Evolutionary conservation across 306 rosid genomes (phyloP).

Genomic region (Sechiopsis laciniata): DNA sequence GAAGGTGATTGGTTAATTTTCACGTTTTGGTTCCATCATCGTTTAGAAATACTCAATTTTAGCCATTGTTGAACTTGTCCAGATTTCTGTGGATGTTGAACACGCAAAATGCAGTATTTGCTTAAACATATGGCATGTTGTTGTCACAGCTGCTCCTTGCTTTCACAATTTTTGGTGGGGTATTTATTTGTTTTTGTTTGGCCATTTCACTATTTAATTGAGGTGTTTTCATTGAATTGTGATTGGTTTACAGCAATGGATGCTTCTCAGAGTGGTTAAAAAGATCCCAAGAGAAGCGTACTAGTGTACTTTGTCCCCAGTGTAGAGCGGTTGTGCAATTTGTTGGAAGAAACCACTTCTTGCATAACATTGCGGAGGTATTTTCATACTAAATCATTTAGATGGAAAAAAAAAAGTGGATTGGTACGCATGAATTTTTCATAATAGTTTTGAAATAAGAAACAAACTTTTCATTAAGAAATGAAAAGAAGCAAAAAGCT

Average conservation of each 20-base stretch:
- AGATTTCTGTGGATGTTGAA: slow-evolving; percentile 66
- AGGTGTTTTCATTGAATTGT: slow-evolving; percentile 20
- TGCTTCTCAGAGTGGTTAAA: slow-evolving; percentile 94
- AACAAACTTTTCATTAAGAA: too few species aligned
- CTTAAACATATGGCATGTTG: slow-evolving; percentile 87
- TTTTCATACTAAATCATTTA: slow-evolving; percentile 26
- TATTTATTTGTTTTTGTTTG: slow-evolving; percentile 15
- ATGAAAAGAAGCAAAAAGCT: too few species aligned
- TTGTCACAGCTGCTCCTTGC: slow-evolving; percentile 87
- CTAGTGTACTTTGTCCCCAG: slow-evolving; percentile 81
- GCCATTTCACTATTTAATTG: slow-evolving; percentile 23
- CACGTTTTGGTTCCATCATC: slow-evolving; percentile 8
- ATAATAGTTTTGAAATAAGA: background rate
- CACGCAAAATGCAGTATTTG: slow-evolving; percentile 93
- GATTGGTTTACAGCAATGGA: slow-evolving; percentile 58
- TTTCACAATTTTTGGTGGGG: slow-evolving; percentile 85
- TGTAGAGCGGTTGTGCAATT: slow-evolving; percentile 82
- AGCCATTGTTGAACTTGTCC: slow-evolving; percentile 26
- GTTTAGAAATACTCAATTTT: slow-evolving; percentile 1
- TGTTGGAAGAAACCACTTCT: slow-evolving; percentile 85
- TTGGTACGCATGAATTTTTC: background rate
- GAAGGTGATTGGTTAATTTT: slow-evolving; percentile 32
- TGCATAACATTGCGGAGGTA: slow-evolving; percentile 57
- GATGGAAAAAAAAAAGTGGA: background rate
- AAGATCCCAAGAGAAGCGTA: slow-evolving; percentile 60